These are phyloP conservation scores for Rhododendron ferrugineum DNA, from an alignment of 148 eudicot species.

Conservation along the genomic window DNA sequence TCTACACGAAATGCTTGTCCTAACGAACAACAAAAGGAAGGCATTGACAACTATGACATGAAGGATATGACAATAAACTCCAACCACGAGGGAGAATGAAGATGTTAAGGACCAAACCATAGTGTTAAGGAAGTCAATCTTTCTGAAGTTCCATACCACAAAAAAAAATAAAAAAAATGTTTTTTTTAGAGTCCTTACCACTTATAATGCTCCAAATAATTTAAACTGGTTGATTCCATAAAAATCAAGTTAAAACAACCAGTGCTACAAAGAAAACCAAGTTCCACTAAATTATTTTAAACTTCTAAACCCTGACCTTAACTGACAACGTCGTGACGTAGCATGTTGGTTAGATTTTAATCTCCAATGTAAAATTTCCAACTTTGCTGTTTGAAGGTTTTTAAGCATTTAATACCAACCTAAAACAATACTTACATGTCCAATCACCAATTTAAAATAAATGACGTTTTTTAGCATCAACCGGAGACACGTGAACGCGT, in stretches of 20 bases:
- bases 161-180: no score
- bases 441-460: neutral
- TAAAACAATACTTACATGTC: neutral
- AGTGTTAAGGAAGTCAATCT: neutral
- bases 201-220: neutral
- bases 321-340: neutral
- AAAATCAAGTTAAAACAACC: neutral
- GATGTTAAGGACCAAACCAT: neutral
- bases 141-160: neutral
- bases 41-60: neutral
- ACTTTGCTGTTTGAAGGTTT: no score
- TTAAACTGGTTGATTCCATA: neutral
- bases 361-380: neutral
- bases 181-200: neutral
- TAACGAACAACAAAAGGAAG: neutral
- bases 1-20: neutral
- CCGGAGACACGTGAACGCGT: neutral
- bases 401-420: neutral
- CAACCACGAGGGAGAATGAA: neutral
- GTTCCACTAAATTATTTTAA: neutral
- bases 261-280: neutral
- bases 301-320: constrained; percentile 1
- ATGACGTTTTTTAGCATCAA: neutral
- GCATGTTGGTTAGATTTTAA: neutral
- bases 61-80: neutral